Percentiles rank a stretch among this genome's conserved stretches.
phyloP scores from a whole-genome alignment of 164 flowering plant genomes.

The Cinnamomum chago region DNA sequence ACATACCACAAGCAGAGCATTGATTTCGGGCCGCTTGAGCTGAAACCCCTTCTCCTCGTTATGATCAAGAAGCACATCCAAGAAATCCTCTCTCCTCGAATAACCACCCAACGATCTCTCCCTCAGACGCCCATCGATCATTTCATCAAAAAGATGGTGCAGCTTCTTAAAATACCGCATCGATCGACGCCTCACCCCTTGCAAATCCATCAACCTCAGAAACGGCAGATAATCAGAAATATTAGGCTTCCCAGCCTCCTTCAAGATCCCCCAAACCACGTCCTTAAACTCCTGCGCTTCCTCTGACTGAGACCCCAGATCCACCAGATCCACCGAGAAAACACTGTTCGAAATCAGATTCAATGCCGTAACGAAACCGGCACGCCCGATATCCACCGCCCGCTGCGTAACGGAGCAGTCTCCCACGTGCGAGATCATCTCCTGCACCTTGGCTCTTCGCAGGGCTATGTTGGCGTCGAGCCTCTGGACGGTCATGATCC shows the following conservation, averaged over 20 bases:
- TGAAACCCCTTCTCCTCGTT: background rate
- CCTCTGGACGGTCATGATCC: background rate
- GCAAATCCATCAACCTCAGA: conserved; percentile 1
- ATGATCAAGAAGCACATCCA: conserved; percentile 4
- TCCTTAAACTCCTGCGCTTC: conserved; percentile 5
- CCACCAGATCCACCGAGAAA: conserved; percentile 5
- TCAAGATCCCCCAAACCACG: background rate
- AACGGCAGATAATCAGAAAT: background rate
- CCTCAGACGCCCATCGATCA: background rate
- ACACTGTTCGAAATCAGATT: background rate
- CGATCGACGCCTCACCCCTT: background rate
- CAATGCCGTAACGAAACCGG: background rate
- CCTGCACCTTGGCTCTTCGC: background rate
- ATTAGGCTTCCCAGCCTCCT: conserved; percentile 2
- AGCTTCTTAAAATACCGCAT: background rate
- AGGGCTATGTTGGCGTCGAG: background rate
- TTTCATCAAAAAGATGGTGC: background rate
- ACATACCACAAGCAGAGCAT: background rate
- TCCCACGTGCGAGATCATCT: background rate
- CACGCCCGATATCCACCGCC: conserved; percentile 1
- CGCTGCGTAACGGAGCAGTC: background rate
- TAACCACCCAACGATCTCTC: background rate
- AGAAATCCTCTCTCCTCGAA: background rate
- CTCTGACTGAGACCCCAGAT: background rate
- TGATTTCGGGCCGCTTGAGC: background rate